Conservation (phyloP, 148 eudicot species). For the Heliamphora exappendiculata region DNA sequence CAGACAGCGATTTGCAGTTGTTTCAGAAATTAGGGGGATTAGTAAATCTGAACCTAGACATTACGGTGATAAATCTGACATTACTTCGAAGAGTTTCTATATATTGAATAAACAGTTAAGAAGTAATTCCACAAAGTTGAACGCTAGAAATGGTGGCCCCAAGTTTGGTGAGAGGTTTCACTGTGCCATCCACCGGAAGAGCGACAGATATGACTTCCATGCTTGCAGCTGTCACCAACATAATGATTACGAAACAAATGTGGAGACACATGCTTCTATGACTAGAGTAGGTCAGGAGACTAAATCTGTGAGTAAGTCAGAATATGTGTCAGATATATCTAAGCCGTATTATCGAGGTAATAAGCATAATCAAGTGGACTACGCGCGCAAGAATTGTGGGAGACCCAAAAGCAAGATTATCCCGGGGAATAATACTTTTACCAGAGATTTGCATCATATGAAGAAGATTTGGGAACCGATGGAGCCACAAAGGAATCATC, state of each 20-base stretch:
- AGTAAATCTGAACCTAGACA: constrained; percentile 46
- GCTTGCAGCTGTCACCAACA: constrained; percentile 66
- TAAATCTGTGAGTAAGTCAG: constrained; percentile 39
- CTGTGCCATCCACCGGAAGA: constrained; percentile 30
- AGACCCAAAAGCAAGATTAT: constrained; percentile 51
- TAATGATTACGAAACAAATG: constrained; percentile 47
- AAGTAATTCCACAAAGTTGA: constrained; percentile 37
- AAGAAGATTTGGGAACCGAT: constrained; percentile 97
- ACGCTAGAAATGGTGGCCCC: constrained; percentile 32
- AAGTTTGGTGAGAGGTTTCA: constrained; percentile 51
- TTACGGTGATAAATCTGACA: constrained; percentile 48
- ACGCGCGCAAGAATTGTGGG: constrained; percentile 41
- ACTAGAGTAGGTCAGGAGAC: constrained; percentile 33
- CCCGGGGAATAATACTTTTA: constrained; percentile 30
- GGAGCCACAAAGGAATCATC: constrained; percentile 64
- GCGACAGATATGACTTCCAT: constrained; percentile 39
- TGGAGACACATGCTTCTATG: constrained; percentile 28
- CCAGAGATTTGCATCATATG: constrained; percentile 38
- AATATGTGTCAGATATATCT: constrained; percentile 35
- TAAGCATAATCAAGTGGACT: constrained; percentile 46
- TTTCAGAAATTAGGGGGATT: constrained; percentile 37
- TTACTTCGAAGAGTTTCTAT: constrained; percentile 35
- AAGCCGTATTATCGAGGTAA: constrained; percentile 49
- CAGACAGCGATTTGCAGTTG: constrained; percentile 33
- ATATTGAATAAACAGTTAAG: constrained; percentile 48